Evolutionary conservation across 495 filamentous ascomycete species (phyloP), one percentile per base, ranked within the genome.

Genomic region (Hypomontagnella monticulosa): DNA sequence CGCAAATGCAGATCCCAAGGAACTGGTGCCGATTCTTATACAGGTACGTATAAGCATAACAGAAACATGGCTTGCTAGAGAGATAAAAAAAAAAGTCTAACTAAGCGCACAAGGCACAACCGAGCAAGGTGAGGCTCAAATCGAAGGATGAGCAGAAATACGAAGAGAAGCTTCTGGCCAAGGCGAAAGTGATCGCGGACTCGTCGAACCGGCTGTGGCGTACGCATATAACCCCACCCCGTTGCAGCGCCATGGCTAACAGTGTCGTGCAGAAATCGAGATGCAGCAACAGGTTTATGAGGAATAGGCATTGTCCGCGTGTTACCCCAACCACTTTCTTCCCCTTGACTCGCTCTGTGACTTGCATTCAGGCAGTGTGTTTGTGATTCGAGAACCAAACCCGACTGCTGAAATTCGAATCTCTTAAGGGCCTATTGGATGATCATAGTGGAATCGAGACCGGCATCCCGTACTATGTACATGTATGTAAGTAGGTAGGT

Each of bases 131-230:
- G 27, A 80, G 84, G 63, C 71, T 89, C 19, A 83, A 84, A 57
- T 81, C 76, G 0, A 82, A 84, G 9, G 87, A 89, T 51, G 85
- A 87, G 51, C 79, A 86, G 55, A 85, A 85, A 46, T 89, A 88
- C 70, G 78, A 77, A 34, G 83, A 85, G 40, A 91, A 91, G 69
- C 69, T 93, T 27, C 71, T 85, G 23, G 77, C 75, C 4, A 93
- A 89, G 69, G 91, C 90, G 2, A 88, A 86, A 69, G 76, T 88
- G 3, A 91, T 95, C 60, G 76, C 88, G 49, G 78, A 84, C 20
- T 88, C 87, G 40, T 90, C 91, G n/a, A 90, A 84, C 73, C 84
- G 85, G 56, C 74, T 93, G 10, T 92, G 88, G 86, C 87, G 88
- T 91, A 81, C 68, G 84, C 49, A 51, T 32, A 63, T 74, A 12